Conservation (phyloP, 2,329 filamentous ascomycete species). For the Leptoxyphium fumago region DNA sequence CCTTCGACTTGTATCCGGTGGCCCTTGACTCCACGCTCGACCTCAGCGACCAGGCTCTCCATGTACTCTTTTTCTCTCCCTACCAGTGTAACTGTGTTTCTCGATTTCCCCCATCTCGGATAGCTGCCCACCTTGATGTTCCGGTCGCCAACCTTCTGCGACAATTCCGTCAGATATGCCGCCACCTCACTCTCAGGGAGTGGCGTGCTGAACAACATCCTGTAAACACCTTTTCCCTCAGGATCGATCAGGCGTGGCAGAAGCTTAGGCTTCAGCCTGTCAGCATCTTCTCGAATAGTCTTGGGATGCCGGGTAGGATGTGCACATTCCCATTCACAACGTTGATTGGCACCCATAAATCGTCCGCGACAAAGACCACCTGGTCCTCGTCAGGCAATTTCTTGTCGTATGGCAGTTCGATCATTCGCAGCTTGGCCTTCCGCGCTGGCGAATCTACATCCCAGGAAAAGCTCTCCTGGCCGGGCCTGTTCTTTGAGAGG, state of each 20-base stretch:
- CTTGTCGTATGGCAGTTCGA: constrained; percentile 65
- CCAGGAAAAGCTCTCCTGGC: constrained; percentile 68
- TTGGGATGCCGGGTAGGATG: constrained; percentile 79
- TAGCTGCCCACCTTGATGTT: constrained; percentile 94
- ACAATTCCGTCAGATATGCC: constrained; percentile 65
- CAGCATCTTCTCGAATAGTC: constrained; percentile 66
- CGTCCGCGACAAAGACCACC: constrained; percentile 62
- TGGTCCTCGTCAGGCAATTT: constrained; percentile 48
- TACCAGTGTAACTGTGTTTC: constrained; percentile 83
- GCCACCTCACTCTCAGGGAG: constrained; percentile 76
- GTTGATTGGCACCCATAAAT: constrained; percentile 79
- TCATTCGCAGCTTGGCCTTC: constrained; percentile 79
- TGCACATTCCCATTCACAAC: constrained; percentile 89
- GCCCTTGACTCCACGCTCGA: constrained; percentile 63
- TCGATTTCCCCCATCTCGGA: constrained; percentile 74
- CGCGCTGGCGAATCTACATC: constrained; percentile 63
- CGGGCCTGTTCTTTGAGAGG: constrained; percentile 58
- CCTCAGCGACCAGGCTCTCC: constrained; percentile 64
- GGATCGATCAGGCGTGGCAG: constrained; percentile 61
- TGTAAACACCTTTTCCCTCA: constrained; percentile 62
- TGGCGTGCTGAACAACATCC: constrained; percentile 76
- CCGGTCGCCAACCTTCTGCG: constrained; percentile 53
- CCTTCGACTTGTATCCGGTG: constrained; percentile 55
- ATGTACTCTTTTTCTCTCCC: constrained; percentile 60
- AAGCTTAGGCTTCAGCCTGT: constrained; percentile 57